phyloP scores from a whole-genome alignment of 129 eudicot species.

The Helichrysum umbraculigerum region DNA sequence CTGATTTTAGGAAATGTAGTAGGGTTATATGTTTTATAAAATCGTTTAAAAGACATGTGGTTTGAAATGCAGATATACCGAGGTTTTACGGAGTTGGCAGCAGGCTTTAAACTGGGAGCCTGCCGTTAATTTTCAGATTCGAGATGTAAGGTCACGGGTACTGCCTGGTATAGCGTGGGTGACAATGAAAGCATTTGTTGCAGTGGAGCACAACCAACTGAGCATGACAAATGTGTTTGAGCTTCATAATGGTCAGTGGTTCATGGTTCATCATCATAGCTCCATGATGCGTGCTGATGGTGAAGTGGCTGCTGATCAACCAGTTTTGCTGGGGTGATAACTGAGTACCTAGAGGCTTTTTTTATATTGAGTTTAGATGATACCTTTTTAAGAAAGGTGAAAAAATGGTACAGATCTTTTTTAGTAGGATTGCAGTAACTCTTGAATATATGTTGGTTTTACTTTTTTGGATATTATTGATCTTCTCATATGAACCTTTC shows the following conservation, averaged over 20 bases:
- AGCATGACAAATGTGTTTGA: slow-evolving; percentile 75
- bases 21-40: background rate
- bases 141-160: slow-evolving; percentile 78
- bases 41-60: background rate
- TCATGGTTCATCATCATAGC: slow-evolving; percentile 97
- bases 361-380: slow-evolving; percentile 22
- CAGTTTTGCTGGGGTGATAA: slow-evolving; percentile 45
- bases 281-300: slow-evolving; percentile 57
- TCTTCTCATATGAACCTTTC: slow-evolving; percentile 28
- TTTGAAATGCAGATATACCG: slow-evolving; percentile 54
- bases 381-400: slow-evolving; percentile 22
- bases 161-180: slow-evolving; percentile 86
- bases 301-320: slow-evolving; percentile 51
- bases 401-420: slow-evolving; percentile 44
- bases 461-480: slow-evolving; percentile 30
- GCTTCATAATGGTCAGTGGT: slow-evolving; percentile 78
- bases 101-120: slow-evolving; percentile 77
- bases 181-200: slow-evolving; percentile 76
- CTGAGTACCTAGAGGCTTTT: background rate
- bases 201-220: slow-evolving; percentile 46
- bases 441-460: slow-evolving; percentile 30
- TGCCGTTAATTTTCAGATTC: slow-evolving; percentile 57
- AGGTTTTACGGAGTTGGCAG: slow-evolving; percentile 87
- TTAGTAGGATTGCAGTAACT: slow-evolving; percentile 32
- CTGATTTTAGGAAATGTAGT: background rate